Percentiles rank a stretch among this genome's conserved stretches.
Conservation (phyloP, 2,329 filamentous ascomycete species). For the Cladosporium sp. region DNA sequence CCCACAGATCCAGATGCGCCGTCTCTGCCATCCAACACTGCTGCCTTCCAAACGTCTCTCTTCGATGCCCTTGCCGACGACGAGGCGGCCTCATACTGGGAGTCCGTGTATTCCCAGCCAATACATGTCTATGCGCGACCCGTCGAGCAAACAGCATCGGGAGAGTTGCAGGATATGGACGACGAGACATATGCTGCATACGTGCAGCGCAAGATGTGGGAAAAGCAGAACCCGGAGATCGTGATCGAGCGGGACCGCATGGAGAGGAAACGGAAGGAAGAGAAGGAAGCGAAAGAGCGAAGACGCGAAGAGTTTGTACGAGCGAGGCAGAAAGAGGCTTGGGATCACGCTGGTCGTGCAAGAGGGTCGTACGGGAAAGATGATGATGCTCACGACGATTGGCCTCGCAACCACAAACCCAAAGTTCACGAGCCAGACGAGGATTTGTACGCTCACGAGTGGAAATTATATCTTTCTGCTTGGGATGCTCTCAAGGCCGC, state of each 20-base stretch:
- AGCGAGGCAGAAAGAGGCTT: conserved; percentile 32
- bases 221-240: conserved; percentile 82
- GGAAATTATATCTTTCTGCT: conserved; percentile 25
- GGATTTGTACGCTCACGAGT: conserved; percentile 26
- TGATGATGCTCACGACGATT: conserved; percentile 38
- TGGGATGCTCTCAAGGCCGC: conserved; percentile 27
- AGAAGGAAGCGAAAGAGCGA: conserved; percentile 40
- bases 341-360: conserved; percentile 25
- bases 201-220: conserved; percentile 89
- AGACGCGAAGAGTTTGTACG: conserved; percentile 39
- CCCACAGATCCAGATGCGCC: conserved; percentile 19
- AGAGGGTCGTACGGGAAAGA: conserved; percentile 27
- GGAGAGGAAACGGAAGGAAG: conserved; percentile 47
- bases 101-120: conserved; percentile 92
- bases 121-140: conserved; percentile 78
- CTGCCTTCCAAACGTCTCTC: conserved; percentile 85
- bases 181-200: conserved; percentile 89
- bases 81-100: conserved; percentile 93
- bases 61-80: conserved; percentile 97
- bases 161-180: conserved; percentile 73
- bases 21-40: conserved; percentile 38
- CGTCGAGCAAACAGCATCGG: conserved; percentile 44
- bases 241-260: conserved; percentile 68
- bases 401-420: background rate
- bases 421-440: conserved; percentile 6